Evolutionary conservation across 1,139 yeast genomes (phyloP).

Genomic region (Scheffersomyces titani): DNA sequence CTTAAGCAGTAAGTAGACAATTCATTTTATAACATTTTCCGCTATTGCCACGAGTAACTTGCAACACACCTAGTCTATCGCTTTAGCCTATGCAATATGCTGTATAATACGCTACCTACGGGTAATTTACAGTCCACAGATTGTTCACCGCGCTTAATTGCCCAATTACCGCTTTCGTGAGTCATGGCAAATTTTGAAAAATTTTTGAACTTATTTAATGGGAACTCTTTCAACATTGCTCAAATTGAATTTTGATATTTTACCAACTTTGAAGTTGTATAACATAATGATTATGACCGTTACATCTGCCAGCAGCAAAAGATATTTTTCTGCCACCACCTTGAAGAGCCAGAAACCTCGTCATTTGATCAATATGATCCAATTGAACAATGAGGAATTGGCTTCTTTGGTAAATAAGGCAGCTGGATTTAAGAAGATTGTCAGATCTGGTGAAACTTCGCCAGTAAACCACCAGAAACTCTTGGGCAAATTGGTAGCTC

Average conservation of each 20-base stretch:
- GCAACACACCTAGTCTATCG: background rate
- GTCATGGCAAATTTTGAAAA: constrained; percentile 7
- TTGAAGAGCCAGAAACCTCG: constrained; percentile 39
- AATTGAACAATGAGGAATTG: constrained; percentile 70
- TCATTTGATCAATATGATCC: constrained; percentile 79
- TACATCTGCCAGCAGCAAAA: constrained; percentile 6
- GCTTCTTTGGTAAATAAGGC: constrained; percentile 69
- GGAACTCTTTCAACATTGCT: background rate
- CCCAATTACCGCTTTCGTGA: constrained; percentile 18
- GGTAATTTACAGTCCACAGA: constrained; percentile 12
- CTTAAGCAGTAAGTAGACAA: background rate
- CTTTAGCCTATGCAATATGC: background rate
- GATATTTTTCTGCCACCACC: constrained; percentile 10
- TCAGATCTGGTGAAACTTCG: constrained; percentile 52
- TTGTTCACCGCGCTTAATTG: constrained; percentile 23
- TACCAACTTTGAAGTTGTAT: background rate
- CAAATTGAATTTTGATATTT: background rate
- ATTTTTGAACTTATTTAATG: background rate
- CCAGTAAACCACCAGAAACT: constrained; percentile 55
- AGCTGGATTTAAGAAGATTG: constrained; percentile 54
- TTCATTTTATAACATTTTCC: background rate
- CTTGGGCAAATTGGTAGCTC: constrained; percentile 78
- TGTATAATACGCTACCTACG: background rate
- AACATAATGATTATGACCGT: constrained; percentile 6
- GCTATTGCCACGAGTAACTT: background rate